Conservation (phyloP, 495 filamentous ascomycete species). For the Talaromyces stipitatus region DNA sequence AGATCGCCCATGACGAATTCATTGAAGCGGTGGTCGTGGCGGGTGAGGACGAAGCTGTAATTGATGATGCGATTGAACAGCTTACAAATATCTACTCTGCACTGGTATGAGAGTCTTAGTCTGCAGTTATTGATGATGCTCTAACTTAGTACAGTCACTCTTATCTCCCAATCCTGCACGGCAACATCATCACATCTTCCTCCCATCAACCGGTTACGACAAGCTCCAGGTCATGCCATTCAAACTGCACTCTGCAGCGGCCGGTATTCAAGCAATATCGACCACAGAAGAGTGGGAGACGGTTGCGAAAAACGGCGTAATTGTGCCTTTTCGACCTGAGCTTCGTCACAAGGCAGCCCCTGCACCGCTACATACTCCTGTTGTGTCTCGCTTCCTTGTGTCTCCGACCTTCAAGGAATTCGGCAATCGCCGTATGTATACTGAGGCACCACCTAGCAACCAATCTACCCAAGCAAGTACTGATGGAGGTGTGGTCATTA, state of each 20-base stretch:
- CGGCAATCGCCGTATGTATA: not conserved
- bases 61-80: constrained; percentile 60
- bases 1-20: constrained; percentile 13
- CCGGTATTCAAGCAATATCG: too few relatives aligned
- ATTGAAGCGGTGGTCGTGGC: constrained; percentile 14
- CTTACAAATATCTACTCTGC: constrained; percentile 28
- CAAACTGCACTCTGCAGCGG: not conserved
- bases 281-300: too few relatives aligned
- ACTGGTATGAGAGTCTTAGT: not conserved
- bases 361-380: not conserved
- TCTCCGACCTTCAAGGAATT: not conserved
- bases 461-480: too few relatives aligned
- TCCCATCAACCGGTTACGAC: not conserved
- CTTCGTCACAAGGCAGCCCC: not conserved
- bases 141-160: not conserved
- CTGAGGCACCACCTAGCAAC: not conserved
- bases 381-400: not conserved
- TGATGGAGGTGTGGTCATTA: not conserved
- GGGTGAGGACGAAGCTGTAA: constrained; percentile 35
- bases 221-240: not conserved
- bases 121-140: not conserved
- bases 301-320: not conserved
- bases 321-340: not conserved
- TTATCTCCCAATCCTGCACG: not conserved
- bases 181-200: not conserved